A percentile compares a stretch with the other conserved stretches of the same genome.
Evolutionary conservation across 2,329 filamentous ascomycete genomes (phyloP).

Genomic region (Aspergillus clavatus): DNA sequence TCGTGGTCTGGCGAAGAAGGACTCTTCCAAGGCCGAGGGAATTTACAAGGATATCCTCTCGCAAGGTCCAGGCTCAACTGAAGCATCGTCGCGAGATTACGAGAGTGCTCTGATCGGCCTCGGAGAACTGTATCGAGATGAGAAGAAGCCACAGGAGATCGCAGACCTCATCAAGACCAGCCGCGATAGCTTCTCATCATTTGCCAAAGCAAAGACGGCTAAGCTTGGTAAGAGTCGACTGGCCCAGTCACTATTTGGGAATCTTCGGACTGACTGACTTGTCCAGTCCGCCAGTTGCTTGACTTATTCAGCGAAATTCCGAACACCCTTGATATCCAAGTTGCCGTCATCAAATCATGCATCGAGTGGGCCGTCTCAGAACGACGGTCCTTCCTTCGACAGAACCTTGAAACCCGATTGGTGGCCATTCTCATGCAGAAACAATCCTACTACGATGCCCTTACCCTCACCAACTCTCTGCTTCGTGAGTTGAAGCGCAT

Average conservation of each 20-base stretch:
- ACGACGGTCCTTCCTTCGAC: slow-evolving; percentile 90
- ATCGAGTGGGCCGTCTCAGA: slow-evolving; percentile 98
- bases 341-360: slow-evolving; percentile 93
- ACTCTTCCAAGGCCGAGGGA: slow-evolving; percentile 77
- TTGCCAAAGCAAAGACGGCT: slow-evolving; percentile 97
- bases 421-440: slow-evolving; percentile 95
- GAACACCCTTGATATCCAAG: slow-evolving; percentile 89
- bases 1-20: slow-evolving; percentile 72
- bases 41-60: slow-evolving; percentile 88
- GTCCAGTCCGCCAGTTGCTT: slow-evolving; percentile 83
- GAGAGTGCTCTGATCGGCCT: slow-evolving; percentile 82
- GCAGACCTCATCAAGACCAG: slow-evolving; percentile 87
- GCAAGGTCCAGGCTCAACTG: slow-evolving; percentile 75
- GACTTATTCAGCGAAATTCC: slow-evolving; percentile 93
- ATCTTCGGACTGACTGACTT: slow-evolving; percentile 1
- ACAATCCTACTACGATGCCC: slow-evolving; percentile 93
- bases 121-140: slow-evolving; percentile 86
- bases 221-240: slow-evolving; percentile 74
- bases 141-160: slow-evolving; percentile 74
- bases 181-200: slow-evolving; percentile 85
- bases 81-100: slow-evolving; percentile 84
- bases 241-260: neutral
- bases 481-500: slow-evolving; percentile 95
- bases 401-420: slow-evolving; percentile 94
- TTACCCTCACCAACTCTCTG: slow-evolving; percentile 93